Evolutionary conservation across 306 rosid species (phyloP), one percentile per base, ranked within the genome.

Genomic region (Clitoria ternatea): DNA sequence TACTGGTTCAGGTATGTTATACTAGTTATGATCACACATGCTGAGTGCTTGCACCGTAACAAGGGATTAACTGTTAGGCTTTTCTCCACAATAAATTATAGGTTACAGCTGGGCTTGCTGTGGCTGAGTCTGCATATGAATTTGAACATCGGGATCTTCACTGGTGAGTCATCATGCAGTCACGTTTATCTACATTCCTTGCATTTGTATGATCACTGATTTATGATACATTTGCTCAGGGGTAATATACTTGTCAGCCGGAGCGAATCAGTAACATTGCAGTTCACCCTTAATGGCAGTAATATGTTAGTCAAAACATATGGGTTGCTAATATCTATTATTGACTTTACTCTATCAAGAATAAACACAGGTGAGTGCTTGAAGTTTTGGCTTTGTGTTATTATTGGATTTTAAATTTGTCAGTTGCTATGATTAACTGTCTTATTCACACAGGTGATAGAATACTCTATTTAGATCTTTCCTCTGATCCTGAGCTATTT

Each of bases 111-210:
- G 92, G 86, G 61, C 86, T 91, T 66, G 97, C 99, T 37, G 97
- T 91, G 81, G 97, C 96, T 15, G 99, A 94, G 82, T 96, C 96
- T 79, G 96, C 91, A 1, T 89, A 76, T 72, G 96, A 94, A 78
- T 94, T 94, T 72, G 97, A 94, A 84, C 99, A 91, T 78, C 92
- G 97, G 18, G 99, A 94, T 86, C 96, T 91, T 75, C 99, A 94
- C 77, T 91, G 99, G 99, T 94, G 63, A 47, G 73, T 63, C 20
- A 30, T 79, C 67, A 32, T 61, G 42, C 57, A 53, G 54, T 77
- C 65, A 37, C 19, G 18, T 27, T 76, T 40, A 15, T 32, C 19
- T 48, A 47, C 66, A 32, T 48, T 64, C 72, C 10, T 29, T 42
- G 42, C 47, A 36, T 76, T 35, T 37, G 20, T 26, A 10, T 67